Evolutionary conservation across 768 basidiomycete species (phyloP).

Genomic region (Ephemerocybe angulata): DNA sequence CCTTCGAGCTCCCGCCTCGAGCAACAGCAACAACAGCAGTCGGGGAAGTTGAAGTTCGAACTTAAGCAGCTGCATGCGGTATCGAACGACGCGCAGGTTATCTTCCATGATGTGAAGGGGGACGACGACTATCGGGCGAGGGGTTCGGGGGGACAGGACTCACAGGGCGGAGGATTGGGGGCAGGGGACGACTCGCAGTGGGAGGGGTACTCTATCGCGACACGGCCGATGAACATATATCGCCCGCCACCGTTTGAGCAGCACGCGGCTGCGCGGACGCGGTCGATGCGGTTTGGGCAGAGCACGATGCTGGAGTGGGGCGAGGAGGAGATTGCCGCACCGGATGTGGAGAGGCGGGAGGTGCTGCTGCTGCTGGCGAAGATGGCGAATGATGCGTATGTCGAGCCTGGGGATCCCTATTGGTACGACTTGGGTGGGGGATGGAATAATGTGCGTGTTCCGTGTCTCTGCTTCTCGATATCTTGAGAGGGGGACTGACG

Average conservation of each 20-base stretch:
- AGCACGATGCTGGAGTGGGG: conserved; percentile 60
- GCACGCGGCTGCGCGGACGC: conserved; percentile 22
- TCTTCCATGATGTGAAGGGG: conserved; percentile 48
- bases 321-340: conserved; percentile 66
- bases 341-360: conserved; percentile 73
- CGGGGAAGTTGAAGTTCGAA: conserved; percentile 37
- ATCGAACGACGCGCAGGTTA: conserved; percentile 43
- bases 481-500: too few species aligned
- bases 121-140: conserved; percentile 8
- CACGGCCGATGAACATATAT: conserved; percentile 35
- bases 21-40: conserved; percentile 16
- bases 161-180: too few species aligned
- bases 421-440: conserved; percentile 76
- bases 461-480: not conserved
- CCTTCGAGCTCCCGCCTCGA: not conserved
- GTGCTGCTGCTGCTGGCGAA: conserved; percentile 82
- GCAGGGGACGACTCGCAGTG: too few species aligned
- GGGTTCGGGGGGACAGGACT: conserved; percentile 6
- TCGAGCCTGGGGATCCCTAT: conserved; percentile 49
- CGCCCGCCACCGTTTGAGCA: conserved; percentile 47
- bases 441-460: conserved; percentile 55
- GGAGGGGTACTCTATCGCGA: conserved; percentile 38
- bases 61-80: conserved; percentile 62
- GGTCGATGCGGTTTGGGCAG: conserved; percentile 44
- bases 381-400: conserved; percentile 94